Evolutionary conservation across 768 basidiomycete genomes (phyloP).

Genomic region (Russula olivacea): DNA sequence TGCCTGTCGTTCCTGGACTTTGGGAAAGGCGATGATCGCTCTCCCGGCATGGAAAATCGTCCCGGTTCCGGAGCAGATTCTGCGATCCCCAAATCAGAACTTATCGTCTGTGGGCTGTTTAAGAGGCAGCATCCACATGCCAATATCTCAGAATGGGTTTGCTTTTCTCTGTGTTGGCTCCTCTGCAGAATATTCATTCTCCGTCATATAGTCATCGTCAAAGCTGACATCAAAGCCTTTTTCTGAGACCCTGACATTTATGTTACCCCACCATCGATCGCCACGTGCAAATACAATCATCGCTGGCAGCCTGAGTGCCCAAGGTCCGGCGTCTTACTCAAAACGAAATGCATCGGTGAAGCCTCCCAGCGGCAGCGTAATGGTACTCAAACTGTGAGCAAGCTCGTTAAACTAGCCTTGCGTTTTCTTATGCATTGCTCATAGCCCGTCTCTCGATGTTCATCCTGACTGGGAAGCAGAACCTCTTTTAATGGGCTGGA

Average conservation of each 20-base stretch:
- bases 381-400: slow-evolving; percentile 18
- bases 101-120: slow-evolving; percentile 29
- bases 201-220: neutral
- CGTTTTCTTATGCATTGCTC: neutral
- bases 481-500: slow-evolving; percentile 18
- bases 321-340: slow-evolving; percentile 1
- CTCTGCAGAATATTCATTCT: neutral
- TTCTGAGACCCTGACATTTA: slow-evolving; percentile 19
- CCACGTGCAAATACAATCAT: slow-evolving; percentile 18
- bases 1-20: slow-evolving; percentile 20
- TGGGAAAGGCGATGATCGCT: slow-evolving; percentile 14
- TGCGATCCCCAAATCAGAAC: slow-evolving; percentile 35
- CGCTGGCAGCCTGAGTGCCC: slow-evolving; percentile 12
- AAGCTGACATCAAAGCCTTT: slow-evolving; percentile 10
- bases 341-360: slow-evolving; percentile 2
- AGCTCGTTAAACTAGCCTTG: neutral
- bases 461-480: slow-evolving; percentile 16
- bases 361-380: slow-evolving; percentile 9
- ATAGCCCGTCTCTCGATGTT: slow-evolving; percentile 15
- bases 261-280: slow-evolving; percentile 14
- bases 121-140: neutral
- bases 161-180: slow-evolving; percentile 4
- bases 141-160: slow-evolving; percentile 16
- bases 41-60: neutral
- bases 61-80: slow-evolving; percentile 29